phyloP scores from a whole-genome alignment of 148 eudicot species.

The Agrostemma githago region DNA sequence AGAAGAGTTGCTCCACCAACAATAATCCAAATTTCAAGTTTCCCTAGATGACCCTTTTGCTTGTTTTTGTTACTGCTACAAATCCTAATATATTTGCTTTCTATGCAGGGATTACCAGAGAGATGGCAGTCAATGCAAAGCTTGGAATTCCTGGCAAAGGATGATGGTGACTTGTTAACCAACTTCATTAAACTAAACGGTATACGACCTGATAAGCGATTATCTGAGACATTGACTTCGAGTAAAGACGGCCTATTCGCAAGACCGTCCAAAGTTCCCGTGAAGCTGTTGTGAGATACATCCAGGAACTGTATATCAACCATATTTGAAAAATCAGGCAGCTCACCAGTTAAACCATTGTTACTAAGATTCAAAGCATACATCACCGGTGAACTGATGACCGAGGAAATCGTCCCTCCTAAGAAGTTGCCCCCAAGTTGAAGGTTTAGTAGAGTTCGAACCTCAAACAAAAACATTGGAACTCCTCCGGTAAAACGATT shows the following conservation, averaged over 20 bases:
- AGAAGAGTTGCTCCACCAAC: slow-evolving; percentile 41
- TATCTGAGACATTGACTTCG: slow-evolving; percentile 50
- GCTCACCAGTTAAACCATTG: slow-evolving; percentile 47
- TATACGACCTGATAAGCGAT: slow-evolving; percentile 56
- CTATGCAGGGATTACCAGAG: slow-evolving; percentile 26
- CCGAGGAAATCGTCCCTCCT: slow-evolving; percentile 55
- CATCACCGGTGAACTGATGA: slow-evolving; percentile 28
- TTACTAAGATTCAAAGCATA: slow-evolving; percentile 50
- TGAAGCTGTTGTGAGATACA: slow-evolving; percentile 54
- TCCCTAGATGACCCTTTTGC: slow-evolving; percentile 21
- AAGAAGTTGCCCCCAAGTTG: slow-evolving; percentile 49
- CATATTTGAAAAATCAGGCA: slow-evolving; percentile 42
- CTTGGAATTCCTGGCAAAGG: slow-evolving; percentile 48
- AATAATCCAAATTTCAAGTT: slow-evolving; percentile 38
- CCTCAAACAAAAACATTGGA: slow-evolving; percentile 46
- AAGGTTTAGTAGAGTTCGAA: slow-evolving; percentile 39
- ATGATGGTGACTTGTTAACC: slow-evolving; percentile 34
- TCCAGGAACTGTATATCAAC: slow-evolving; percentile 47
- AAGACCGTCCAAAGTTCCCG: slow-evolving; percentile 47
- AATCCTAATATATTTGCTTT: slow-evolving; percentile 21
- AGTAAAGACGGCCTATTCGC: slow-evolving; percentile 34
- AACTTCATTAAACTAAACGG: slow-evolving; percentile 40
- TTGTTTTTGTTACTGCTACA: slow-evolving; percentile 29
- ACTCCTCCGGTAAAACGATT: slow-evolving; percentile 55
- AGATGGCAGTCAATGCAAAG: slow-evolving; percentile 42